These are phyloP conservation scores for Pestalotiopsis fici DNA, from an alignment of 2,329 filamentous ascomycete species.

Conservation along the genomic window DNA sequence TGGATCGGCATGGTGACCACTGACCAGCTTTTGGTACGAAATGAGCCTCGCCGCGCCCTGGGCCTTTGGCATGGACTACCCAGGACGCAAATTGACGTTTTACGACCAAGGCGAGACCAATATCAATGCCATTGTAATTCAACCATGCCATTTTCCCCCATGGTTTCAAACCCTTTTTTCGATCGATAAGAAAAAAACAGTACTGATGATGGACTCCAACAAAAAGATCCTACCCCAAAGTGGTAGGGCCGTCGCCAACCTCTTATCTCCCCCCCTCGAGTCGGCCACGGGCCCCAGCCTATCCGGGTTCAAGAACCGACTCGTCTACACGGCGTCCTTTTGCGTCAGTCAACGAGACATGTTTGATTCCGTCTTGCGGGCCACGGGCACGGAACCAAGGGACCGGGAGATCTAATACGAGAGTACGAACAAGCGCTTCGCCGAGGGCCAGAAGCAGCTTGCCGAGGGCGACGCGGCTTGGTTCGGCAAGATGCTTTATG, in stretches of 20 bases:
- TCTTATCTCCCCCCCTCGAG: slow-evolving; percentile 48
- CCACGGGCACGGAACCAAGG: slow-evolving; percentile 54
- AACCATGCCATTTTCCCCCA: too few relatives aligned
- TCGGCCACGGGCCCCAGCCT: slow-evolving; percentile 36
- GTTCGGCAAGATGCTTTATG: slow-evolving; percentile 54
- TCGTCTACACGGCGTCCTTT: slow-evolving; percentile 58
- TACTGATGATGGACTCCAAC: too few relatives aligned
- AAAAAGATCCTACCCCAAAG: slow-evolving; percentile 27
- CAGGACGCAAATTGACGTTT: slow-evolving; percentile 39
- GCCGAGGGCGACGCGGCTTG: slow-evolving; percentile 42
- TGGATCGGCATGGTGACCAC: slow-evolving; percentile 45
- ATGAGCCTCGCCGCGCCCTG: slow-evolving; percentile 42
- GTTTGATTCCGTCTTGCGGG: slow-evolving; percentile 60
- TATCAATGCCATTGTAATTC: slow-evolving; percentile 47
- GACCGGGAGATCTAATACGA: slow-evolving; percentile 60
- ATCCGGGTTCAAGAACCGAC: slow-evolving; percentile 46
- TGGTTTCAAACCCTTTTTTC: too few relatives aligned
- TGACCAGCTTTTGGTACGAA: slow-evolving; percentile 55
- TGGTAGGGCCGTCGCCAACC: slow-evolving; percentile 49
- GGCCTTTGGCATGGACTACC: slow-evolving; percentile 50
- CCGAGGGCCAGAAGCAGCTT: slow-evolving; percentile 45
- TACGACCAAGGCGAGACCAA: slow-evolving; percentile 58
- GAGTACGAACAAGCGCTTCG: slow-evolving; percentile 45
- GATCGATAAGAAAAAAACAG: too few relatives aligned
- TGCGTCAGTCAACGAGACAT: slow-evolving; percentile 64